These are phyloP conservation scores for Aspergillus sp. DNA, from an alignment of 2,329 filamentous ascomycete genomes.

Conservation along the genomic window DNA sequence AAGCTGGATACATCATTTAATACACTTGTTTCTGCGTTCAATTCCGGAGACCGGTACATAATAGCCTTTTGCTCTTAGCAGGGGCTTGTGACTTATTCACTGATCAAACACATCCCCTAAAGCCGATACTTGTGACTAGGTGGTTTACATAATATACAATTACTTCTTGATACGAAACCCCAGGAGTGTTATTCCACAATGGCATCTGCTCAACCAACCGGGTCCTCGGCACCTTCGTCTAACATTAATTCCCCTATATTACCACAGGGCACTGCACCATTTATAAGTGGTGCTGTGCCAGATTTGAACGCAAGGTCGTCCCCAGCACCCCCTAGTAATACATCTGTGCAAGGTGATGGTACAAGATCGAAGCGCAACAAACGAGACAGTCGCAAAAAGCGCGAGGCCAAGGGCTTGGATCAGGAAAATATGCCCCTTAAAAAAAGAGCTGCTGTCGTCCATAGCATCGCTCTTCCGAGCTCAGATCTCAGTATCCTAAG, in stretches of 20 bases:
- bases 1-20: too few relatives aligned
- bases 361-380: conserved; percentile 36
- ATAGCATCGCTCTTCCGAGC: conserved; percentile 30
- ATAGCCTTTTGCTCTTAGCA: too few relatives aligned
- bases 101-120: not conserved
- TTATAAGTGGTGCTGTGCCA: conserved; percentile 21
- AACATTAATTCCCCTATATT: conserved; percentile 32
- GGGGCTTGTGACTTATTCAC: too few relatives aligned
- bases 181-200: conserved; percentile 11
- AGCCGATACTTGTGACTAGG: not conserved
- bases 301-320: conserved; percentile 29
- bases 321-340: conserved; percentile 25
- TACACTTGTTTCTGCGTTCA: too few relatives aligned
- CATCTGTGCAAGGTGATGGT: conserved; percentile 24
- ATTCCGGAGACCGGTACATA: too few relatives aligned
- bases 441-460: conserved; percentile 26
- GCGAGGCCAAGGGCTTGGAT: conserved; percentile 39
- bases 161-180: not conserved
- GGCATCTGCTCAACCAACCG: conserved; percentile 27
- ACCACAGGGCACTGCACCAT: conserved; percentile 22
- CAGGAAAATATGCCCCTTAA: conserved; percentile 31
- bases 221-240: conserved; percentile 31
- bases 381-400: conserved; percentile 40
- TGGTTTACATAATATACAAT: not conserved
- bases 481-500: conserved; percentile 35